Conservation (phyloP, 2,329 filamentous ascomycete genomes). For the Aspergillus terreus region DNA sequence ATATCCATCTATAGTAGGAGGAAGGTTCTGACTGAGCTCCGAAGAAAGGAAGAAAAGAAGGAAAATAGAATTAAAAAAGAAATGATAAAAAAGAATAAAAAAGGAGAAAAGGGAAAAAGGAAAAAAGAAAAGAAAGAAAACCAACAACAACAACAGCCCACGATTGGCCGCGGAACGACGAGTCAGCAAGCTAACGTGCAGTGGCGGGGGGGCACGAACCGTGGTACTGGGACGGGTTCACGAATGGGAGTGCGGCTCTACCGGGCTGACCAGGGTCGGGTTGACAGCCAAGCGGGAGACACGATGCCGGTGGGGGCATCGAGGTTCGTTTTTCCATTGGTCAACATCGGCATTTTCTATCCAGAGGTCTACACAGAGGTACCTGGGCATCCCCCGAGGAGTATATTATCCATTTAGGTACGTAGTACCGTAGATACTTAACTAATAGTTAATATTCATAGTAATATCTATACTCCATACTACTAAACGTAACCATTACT, state of each 20-base stretch:
- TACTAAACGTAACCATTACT: no score
- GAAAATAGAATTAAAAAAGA: background rate
- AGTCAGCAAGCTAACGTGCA: slow-evolving; percentile 17
- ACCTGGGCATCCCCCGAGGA: no score
- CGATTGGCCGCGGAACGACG: slow-evolving; percentile 18
- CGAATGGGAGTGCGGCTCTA: slow-evolving; percentile 17
- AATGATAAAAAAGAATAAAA: background rate
- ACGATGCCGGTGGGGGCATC: slow-evolving; percentile 19
- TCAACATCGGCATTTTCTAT: no score
- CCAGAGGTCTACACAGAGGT: no score
- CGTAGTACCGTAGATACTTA: no score
- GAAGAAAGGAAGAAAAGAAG: background rate
- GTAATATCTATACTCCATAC: no score
- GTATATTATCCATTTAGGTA: no score
- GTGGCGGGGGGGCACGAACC: slow-evolving; percentile 19
- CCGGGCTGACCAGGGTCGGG: slow-evolving; percentile 10
- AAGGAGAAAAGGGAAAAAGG: background rate
- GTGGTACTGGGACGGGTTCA: slow-evolving; percentile 17
- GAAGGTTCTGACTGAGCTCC: no score
- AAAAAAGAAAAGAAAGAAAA: background rate
- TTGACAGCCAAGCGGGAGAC: slow-evolving; percentile 17
- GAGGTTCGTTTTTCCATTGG: slow-evolving; percentile 1
- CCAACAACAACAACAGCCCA: slow-evolving; percentile 16
- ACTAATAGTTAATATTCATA: background rate
- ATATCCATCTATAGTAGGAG: no score